These are phyloP conservation scores for Chytridium lagenaria DNA, from an alignment of 371 early-diverging fungal genomes.

Conservation along the genomic window DNA sequence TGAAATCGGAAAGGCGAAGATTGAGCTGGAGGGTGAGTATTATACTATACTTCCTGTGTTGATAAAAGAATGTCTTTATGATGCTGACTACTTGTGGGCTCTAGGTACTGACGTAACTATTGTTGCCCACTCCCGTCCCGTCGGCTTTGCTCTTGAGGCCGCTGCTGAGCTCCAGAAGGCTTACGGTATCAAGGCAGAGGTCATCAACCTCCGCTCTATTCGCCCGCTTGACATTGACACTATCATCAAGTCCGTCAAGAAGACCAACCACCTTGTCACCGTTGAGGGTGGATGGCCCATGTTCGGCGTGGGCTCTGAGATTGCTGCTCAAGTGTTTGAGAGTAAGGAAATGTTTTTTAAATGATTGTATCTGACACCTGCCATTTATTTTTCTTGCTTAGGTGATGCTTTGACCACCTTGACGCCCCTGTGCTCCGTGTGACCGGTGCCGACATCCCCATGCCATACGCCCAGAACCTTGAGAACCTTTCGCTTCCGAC, in stretches of 20 bases:
- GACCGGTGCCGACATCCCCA: conserved; percentile 98
- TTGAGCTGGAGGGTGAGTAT: conserved; percentile 87
- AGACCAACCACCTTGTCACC: conserved; percentile 97
- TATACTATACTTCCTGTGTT: too few species aligned
- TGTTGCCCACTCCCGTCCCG: conserved; percentile 93
- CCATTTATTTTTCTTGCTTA: conserved; percentile 16
- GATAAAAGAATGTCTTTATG: too few species aligned
- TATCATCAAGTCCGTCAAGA: conserved; percentile 92
- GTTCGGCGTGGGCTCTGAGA: conserved; percentile 97
- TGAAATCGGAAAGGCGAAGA: conserved; percentile 96
- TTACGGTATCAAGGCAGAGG: conserved; percentile 85
- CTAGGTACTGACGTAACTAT: conserved; percentile 88
- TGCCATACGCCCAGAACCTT: conserved; percentile 97
- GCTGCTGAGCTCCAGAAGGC: conserved; percentile 87
- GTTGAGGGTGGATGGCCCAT: conserved; percentile 99
- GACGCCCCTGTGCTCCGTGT: conserved; percentile 96
- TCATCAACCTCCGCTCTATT: conserved; percentile 98
- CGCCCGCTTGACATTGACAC: conserved; percentile 96
- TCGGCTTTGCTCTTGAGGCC: conserved; percentile 91
- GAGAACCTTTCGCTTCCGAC: conserved; percentile 93
- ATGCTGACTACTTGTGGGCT: background rate
- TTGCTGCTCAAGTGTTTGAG: conserved; percentile 96
- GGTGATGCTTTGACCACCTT: conserved; percentile 94
- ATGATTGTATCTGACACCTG: background rate
- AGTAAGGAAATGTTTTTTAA: conserved; percentile 43